phyloP scores from a whole-genome alignment of 306 rosid genomes.

The Prunus kanzakura region DNA sequence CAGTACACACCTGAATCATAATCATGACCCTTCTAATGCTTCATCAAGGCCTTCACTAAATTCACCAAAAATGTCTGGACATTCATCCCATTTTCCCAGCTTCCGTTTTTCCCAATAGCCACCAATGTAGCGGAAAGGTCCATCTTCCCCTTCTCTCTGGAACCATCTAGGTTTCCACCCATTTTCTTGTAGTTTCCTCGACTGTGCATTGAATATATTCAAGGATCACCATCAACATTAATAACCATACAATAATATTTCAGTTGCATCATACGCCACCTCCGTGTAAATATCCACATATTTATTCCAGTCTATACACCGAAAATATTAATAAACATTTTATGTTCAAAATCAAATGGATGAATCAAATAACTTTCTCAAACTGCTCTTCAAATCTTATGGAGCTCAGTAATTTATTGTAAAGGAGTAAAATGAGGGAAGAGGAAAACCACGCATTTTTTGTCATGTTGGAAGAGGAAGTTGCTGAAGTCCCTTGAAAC shows the following conservation, averaged over 20 bases:
- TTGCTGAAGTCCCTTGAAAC: neutral
- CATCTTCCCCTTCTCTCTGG: constrained; percentile 58
- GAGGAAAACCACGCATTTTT: neutral
- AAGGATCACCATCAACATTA: neutral
- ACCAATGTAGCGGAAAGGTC: constrained; percentile 65
- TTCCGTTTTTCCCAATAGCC: constrained; percentile 90
- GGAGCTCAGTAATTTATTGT: neutral
- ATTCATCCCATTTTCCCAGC: constrained; percentile 68
- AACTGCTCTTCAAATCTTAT: neutral
- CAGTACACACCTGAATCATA: constrained; percentile 39
- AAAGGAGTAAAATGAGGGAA: neutral
- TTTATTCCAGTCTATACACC: neutral
- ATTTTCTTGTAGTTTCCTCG: constrained; percentile 90
- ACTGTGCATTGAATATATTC: constrained; percentile 37
- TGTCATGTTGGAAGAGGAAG: neutral
- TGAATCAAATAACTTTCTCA: neutral
- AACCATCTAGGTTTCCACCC: constrained; percentile 98
- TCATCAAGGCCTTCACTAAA: constrained; percentile 40
- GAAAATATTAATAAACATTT: neutral
- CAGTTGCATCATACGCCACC: neutral
- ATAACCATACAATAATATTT: neutral
- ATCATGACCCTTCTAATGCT: constrained; percentile 46
- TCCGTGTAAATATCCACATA: neutral
- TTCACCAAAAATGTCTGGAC: constrained; percentile 88
- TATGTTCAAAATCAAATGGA: neutral